Conservation (phyloP, 1,284 basidiomycete genomes). For the Melampsora americana region DNA sequence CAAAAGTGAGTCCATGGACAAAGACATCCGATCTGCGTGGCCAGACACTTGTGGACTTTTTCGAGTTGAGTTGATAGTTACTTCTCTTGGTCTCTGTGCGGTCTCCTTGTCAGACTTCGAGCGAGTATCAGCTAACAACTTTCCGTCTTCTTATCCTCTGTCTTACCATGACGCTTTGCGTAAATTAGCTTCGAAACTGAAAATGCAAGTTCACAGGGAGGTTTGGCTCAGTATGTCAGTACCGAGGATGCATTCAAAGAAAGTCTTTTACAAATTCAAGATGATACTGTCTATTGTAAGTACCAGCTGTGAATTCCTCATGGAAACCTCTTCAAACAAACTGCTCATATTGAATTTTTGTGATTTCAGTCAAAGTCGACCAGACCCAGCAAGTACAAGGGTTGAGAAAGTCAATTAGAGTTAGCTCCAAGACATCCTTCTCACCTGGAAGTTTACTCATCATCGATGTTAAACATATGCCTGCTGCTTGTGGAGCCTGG, state of each 20-base stretch:
- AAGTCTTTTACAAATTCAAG: constrained; percentile 7
- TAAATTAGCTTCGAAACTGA: neutral
- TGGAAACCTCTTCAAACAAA: neutral
- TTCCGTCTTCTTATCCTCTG: neutral
- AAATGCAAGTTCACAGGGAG: neutral
- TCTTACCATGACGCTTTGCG: neutral
- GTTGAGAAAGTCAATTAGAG: neutral
- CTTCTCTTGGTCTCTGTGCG: no score
- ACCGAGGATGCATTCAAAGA: constrained; percentile 1
- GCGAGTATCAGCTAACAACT: no score
- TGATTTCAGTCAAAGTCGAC: constrained; percentile 10
- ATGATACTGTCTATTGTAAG: constrained; percentile 5
- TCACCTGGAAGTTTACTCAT: neutral
- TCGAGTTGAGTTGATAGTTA: constrained; percentile 1
- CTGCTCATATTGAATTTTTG: neutral
- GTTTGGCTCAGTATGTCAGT: constrained; percentile 15
- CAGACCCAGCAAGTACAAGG: neutral
- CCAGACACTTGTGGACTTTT: constrained; percentile 1
- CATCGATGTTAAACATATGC: constrained; percentile 59
- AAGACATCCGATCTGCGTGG: neutral
- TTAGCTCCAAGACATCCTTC: constrained; percentile 5
- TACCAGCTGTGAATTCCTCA: neutral
- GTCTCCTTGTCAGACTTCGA: no score
- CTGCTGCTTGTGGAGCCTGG: constrained; percentile 74
- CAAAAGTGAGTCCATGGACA: neutral